Conservation (phyloP, 1,284 basidiomycete genomes). For the Athelia sp. region DNA sequence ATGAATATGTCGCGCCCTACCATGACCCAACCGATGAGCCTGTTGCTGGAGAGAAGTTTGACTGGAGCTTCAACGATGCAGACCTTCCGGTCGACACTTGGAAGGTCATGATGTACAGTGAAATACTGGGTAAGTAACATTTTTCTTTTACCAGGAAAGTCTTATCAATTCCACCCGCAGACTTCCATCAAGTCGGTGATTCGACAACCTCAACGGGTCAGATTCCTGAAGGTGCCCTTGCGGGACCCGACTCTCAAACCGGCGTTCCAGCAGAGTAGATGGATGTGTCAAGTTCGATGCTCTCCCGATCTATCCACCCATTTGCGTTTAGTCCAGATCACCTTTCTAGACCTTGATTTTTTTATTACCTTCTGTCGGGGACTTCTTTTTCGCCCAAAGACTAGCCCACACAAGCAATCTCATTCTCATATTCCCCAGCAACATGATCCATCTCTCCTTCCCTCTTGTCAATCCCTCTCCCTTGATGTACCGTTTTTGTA, state of each 20-base stretch:
- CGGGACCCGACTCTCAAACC: constrained; percentile 46
- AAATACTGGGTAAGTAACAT: constrained; percentile 75
- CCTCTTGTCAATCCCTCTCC: neutral
- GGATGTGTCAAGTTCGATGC: neutral
- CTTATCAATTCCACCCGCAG: constrained; percentile 27
- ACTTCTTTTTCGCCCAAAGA: neutral
- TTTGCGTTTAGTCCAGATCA: neutral
- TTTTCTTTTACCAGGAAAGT: neutral
- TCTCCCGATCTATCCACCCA: neutral
- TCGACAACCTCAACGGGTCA: constrained; percentile 30
- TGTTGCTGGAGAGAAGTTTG: constrained; percentile 90
- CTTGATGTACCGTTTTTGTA: neutral
- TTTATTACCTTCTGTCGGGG: neutral
- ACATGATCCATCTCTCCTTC: too few relatives aligned
- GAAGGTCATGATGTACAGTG: constrained; percentile 99
- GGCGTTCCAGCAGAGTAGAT: neutral
- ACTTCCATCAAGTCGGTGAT: constrained; percentile 75
- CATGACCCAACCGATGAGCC: constrained; percentile 99
- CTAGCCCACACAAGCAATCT: neutral
- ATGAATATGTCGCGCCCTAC: constrained; percentile 96
- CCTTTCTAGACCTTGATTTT: neutral
- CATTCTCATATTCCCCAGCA: too few relatives aligned
- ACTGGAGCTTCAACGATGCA: constrained; percentile 99
- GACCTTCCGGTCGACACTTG: constrained; percentile 98
- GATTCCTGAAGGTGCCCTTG: constrained; percentile 59